Evolutionary conservation across 352 stramenopile species (phyloP), one percentile per base, ranked within the genome.

Genomic region (Pythium sp.): DNA sequence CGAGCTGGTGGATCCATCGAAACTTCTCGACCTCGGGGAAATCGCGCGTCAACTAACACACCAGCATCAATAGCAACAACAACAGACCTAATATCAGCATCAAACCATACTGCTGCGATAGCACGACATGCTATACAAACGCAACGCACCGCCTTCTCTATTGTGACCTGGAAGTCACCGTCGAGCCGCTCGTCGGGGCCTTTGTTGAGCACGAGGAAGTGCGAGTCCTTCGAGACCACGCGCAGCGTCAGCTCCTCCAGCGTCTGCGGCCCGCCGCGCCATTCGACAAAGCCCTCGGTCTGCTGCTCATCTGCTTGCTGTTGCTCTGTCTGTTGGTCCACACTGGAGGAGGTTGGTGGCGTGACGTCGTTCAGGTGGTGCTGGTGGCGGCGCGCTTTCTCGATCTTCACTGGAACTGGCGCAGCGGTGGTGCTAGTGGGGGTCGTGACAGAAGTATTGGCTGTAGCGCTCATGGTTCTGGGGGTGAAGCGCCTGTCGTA

Each of bases 1-100:
- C 90, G 26, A 97, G 78, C 73, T 97, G 89, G 67, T 97, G 90
- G 64, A 97, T 92, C 90, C 88, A 96, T 26, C 88, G 86, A 55
- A 95, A 93, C 67, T 96, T 93, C 7, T 74, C 64, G 15, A 93
- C 76, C n/a, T 91, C 75, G 26, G 85, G 85, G 61, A 82, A 93
- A 60, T 94, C 80, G 8, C 87, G 76, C 49, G 83, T 68, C 43
- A 97, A 68, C 74, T 93, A 47, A 12, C 3, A 38, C 4, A 51
- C 22, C 18, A 30, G 38, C 15, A 22, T 5, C 58, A 20, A 11
- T 34, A 11, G 46, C 14, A 15, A 3, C 58, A 20, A 11, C 30
- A 12, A 68, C 41, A n/a, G 30, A 20, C n/a, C 36, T 20, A 30
- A 58, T 20, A 30, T 14, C 28, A 47, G 6, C 22, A n/a, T 49